phyloP scores from a whole-genome alignment of 2,329 filamentous ascomycete species.

The Aspergillus sp. region DNA sequence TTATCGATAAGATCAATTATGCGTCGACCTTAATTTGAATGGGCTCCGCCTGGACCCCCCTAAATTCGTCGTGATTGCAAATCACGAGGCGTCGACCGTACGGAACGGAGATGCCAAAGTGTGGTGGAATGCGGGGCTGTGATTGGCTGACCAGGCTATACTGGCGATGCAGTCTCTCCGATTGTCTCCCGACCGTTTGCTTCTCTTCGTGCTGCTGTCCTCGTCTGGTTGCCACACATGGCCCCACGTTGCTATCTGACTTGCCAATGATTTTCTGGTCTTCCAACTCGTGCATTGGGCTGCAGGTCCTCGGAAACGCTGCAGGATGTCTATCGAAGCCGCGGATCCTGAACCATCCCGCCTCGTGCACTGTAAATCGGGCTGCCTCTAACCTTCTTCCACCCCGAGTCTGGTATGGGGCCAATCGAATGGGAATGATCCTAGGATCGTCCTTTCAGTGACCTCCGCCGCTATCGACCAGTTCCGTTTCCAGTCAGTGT shows the following conservation, averaged over 20 bases:
- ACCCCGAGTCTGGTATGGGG: background rate
- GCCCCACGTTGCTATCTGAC: constrained; percentile 16
- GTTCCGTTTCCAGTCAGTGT: constrained; percentile 7
- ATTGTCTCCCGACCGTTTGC: constrained; percentile 3
- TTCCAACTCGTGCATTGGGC: background rate
- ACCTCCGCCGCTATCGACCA: constrained; percentile 11
- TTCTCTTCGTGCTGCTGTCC: constrained; percentile 4
- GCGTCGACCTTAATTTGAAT: background rate
- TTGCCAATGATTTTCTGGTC: constrained; percentile 10
- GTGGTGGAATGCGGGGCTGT: constrained; percentile 17
- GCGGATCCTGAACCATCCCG: background rate
- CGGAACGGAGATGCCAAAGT: constrained; percentile 15
- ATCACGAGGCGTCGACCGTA: constrained; percentile 2
- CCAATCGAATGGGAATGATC: constrained; percentile 7
- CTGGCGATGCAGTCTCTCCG: constrained; percentile 5
- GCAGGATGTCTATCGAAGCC: background rate
- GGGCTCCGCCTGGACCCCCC: background rate
- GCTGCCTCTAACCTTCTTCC: constrained; percentile 7
- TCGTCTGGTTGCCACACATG: constrained; percentile 20
- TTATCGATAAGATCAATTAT: background rate
- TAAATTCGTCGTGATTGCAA: constrained; percentile 3
- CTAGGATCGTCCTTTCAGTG: constrained; percentile 8
- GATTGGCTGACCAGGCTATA: constrained; percentile 21
- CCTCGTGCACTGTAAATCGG: background rate
- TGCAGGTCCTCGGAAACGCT: constrained; percentile 5